phyloP scores from a whole-genome alignment of 805 yeast genomes.

The Peterozyma xylosa region DNA sequence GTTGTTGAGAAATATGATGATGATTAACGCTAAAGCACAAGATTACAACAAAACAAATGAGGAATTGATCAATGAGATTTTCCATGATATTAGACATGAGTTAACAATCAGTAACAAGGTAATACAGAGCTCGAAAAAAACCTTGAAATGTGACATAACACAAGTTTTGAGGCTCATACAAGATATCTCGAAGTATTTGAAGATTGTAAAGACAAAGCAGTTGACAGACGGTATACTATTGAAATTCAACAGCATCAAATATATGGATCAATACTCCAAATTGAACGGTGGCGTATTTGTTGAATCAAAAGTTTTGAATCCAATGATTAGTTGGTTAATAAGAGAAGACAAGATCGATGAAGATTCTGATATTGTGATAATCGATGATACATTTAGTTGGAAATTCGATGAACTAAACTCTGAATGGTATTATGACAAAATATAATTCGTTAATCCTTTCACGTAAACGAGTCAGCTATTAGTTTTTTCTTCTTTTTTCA shows the following conservation, averaged over 20 bases:
- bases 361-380: too few relatives aligned
- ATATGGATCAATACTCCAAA: neutral
- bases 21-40: conserved; percentile 8
- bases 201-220: neutral
- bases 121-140: conserved; percentile 14
- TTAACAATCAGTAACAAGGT: conserved; percentile 13
- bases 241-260: neutral
- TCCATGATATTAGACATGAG: conserved; percentile 18
- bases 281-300: neutral
- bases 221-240: neutral
- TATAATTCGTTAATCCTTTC: too few relatives aligned
- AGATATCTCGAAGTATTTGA: conserved; percentile 6
- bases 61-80: conserved; percentile 13
- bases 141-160: conserved; percentile 13
- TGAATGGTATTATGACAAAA: too few relatives aligned
- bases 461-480: too few relatives aligned
- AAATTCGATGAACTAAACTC: too few relatives aligned
- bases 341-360: too few relatives aligned
- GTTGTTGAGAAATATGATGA: conserved; percentile 12
- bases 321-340: conserved; percentile 1
- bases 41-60: neutral
- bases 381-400: too few relatives aligned
- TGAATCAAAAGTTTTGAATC: conserved; percentile 3
- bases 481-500: too few relatives aligned
- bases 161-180: conserved; percentile 8